Base-by-base conservation (phyloP, 331 rosid genomes). In the Dryas integrifolia region DNA sequence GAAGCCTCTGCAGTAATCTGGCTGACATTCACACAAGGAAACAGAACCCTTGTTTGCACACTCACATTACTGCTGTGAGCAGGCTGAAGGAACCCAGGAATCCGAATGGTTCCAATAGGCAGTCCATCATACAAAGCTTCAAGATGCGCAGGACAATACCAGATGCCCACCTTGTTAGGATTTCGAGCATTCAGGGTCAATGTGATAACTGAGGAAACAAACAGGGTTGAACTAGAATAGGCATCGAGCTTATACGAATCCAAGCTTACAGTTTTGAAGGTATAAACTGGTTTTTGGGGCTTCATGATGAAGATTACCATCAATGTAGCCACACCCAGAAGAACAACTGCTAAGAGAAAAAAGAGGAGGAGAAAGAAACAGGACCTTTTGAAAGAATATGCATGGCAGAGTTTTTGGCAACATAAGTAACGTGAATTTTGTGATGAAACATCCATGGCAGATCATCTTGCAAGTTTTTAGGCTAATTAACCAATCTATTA, bases 21-120 rank as follows among this genome's bases (percentile, higher is more conserved):
- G 67, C 71, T 65, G 49, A 79, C 73, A 67, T 86, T 73, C 11
- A 83, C 80, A 46, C 72, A 41, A 9, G 72, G 83, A 49, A 86
- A 48, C 67, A 89, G 57, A 30, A 83, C 65, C 53, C 89, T 70
- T 3, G 80, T 74, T 45, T 69, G 81, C 59, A 86, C 83, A 11
- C 70, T 85, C 59, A 67, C 77, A 55, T 74, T 76, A 44, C 49
- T 52, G 65, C 86, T 81, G 55, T 80, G 91, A 72, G 89, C 77
- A 67, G 86, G 87, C 73, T 85, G 91, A 65, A 83, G 80, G 64
- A 89, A 83, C n/a, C 87, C 78, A 0, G 88, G 88, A 50, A 85
- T 74, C 51, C 80, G 81, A 53, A 85, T 85, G 1, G 74, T 78
- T 56, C 91, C 91, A 6, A 89, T 53, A 13, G 69, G 63, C 41